These are phyloP conservation scores for Dioszegia aurantiaca DNA, from an alignment of 768 basidiomycete species.

Conservation along the genomic window DNA sequence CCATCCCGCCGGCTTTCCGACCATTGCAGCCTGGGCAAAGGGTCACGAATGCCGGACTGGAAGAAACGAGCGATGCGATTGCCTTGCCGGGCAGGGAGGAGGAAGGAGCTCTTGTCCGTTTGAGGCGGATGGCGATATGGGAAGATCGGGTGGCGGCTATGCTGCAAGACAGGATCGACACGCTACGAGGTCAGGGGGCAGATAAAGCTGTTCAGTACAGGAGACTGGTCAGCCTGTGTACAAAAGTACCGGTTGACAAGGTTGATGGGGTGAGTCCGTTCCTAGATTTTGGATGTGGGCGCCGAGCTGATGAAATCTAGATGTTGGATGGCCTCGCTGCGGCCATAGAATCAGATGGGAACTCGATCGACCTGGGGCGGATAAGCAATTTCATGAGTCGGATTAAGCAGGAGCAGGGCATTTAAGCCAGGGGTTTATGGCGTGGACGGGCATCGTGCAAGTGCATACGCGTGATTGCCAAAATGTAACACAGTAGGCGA, in stretches of 20 bases:
- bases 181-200: conserved; percentile 72
- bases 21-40: conserved; percentile 49
- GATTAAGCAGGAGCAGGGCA: conserved; percentile 35
- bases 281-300: background rate
- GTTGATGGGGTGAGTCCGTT: conserved; percentile 74
- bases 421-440: background rate
- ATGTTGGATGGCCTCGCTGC: conserved; percentile 46
- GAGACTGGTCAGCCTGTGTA: conserved; percentile 84
- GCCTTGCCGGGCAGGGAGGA: conserved; percentile 23
- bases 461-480: background rate
- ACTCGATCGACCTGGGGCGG: conserved; percentile 32
- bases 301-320: conserved; percentile 21
- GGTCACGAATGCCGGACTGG: background rate
- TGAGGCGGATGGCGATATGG: conserved; percentile 79
- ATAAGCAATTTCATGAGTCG: conserved; percentile 40
- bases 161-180: conserved; percentile 66
- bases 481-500: too few relatives aligned
- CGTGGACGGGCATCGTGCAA: background rate
- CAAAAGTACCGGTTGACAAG: conserved; percentile 78
- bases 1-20: conserved; percentile 66
- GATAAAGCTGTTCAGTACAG: conserved; percentile 90
- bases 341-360: conserved; percentile 48
- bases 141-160: conserved; percentile 72
- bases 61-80: conserved; percentile 60
- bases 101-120: conserved; percentile 62